A percentile compares a stretch with the other conserved stretches of the same genome.
Conservation (phyloP, 2,329 filamentous ascomycete genomes). For the Hypoxylon sp. region DNA sequence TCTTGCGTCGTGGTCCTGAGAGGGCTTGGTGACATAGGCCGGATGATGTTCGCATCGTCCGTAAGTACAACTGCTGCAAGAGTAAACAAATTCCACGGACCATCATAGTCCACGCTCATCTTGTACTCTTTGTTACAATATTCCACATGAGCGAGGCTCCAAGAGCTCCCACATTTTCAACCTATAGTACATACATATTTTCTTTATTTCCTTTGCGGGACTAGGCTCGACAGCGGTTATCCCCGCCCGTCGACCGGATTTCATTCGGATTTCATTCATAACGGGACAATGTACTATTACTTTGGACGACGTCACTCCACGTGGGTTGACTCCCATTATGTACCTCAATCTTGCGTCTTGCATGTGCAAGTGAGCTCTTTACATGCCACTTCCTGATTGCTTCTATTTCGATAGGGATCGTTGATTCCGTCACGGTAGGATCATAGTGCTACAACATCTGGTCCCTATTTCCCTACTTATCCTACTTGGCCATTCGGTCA, state of each 20-base stretch:
- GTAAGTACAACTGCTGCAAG: constrained; percentile 58
- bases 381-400: constrained; percentile 17
- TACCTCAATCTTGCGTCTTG: constrained; percentile 26
- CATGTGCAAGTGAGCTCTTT: constrained; percentile 33
- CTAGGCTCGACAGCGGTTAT: constrained; percentile 27
- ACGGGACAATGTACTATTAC: constrained; percentile 18
- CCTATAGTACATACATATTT: too few relatives aligned
- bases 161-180: constrained; percentile 63
- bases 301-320: constrained; percentile 49
- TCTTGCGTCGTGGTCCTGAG: constrained; percentile 55
- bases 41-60: constrained; percentile 42
- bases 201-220: constrained; percentile 6
- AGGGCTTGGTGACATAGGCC: constrained; percentile 50
- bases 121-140: constrained; percentile 46
- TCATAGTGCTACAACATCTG: constrained; percentile 15
- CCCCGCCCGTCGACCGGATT: constrained; percentile 21
- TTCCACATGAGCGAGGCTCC: constrained; percentile 67
- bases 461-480: constrained; percentile 1
- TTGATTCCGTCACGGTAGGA: constrained; percentile 3
- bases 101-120: constrained; percentile 70
- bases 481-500: constrained; percentile 9
- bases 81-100: constrained; percentile 58
- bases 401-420: constrained; percentile 6
- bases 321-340: constrained; percentile 17
- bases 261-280: constrained; percentile 36